Evolutionary conservation across 148 eudicot genomes (phyloP).

Genomic region (Pouteria glomerata): DNA sequence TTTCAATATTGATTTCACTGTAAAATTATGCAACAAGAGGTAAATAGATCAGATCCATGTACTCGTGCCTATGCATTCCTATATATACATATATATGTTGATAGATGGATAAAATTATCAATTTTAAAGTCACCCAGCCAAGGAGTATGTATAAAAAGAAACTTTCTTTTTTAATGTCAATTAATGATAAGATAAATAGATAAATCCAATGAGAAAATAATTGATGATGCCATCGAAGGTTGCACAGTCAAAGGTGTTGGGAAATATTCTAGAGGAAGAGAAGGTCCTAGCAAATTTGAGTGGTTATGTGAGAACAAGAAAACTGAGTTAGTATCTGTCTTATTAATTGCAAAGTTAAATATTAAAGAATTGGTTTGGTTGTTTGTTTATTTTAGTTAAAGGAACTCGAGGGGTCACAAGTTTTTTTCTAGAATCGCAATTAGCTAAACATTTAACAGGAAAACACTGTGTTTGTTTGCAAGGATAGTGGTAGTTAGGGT

Average conservation of each 20-base stretch:
- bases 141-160: too few species aligned
- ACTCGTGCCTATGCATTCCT: background rate
- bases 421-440: background rate
- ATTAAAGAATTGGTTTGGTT: background rate
- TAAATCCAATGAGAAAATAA: conserved; percentile 59
- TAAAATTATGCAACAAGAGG: conserved; percentile 83
- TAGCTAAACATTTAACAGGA: background rate
- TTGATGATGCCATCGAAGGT: conserved; percentile 84
- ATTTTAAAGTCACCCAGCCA: background rate
- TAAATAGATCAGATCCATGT: conserved; percentile 13
- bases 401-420: background rate
- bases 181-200: too few species aligned
- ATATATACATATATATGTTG: background rate
- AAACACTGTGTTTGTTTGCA: too few species aligned
- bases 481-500: too few species aligned
- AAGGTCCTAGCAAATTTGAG: conserved; percentile 96
- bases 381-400: background rate
- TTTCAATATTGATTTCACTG: background rate
- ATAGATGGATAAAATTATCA: background rate
- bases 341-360: background rate
- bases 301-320: conserved; percentile 82
- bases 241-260: conserved; percentile 66
- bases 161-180: too few species aligned
- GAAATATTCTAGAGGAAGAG: conserved; percentile 91
- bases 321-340: conserved; percentile 49